Base-by-base conservation (phyloP, 2,329 filamentous ascomycete species). In the Cytospora paraplurivora region DNA sequence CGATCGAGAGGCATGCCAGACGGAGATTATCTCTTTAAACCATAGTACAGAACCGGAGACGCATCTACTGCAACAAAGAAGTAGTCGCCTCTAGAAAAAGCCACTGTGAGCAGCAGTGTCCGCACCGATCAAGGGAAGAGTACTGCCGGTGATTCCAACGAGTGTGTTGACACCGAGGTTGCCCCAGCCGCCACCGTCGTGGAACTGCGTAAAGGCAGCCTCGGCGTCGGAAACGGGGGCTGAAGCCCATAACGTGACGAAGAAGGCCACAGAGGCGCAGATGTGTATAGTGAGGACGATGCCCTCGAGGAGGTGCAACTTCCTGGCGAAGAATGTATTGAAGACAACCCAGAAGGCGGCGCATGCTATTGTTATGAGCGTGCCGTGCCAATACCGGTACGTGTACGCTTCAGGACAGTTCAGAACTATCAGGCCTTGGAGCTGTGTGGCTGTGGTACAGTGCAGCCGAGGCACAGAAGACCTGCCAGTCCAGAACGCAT, bases 401-500 rank as follows among this genome's bases (percentile, higher is more conserved):
- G 66, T 56, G 63, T 78, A 79, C 4, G 67, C 68, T 0, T 54
- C 50, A 5, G 72, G 68, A 53, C 76, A 70, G 56, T 74, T 78
- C 17, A 81, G 64, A 10, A 75, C 71, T 2, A 78, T 65, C 1
- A 82, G 71, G 1, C 78, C 78, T 66, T 82, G 76, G 19, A 82
- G 77, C 53, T 81, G 73, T 4, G 77, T 78, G 4, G 76, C 77
- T 0, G 76, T 72, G 5, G 82, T 70, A 54, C 79, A 81, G 1
- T 27, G 77, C 73, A 0, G 74, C 72, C 3, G 74, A 74, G 0
- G 79, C 77, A 1, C 76, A 72, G 1, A 74, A 73, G 2, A 76
- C 73, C 53, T 81, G 76, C 80, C 80, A 82, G 32, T 77, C 78
- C 0, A 80, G 72, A 0, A 79, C 74, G 5, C 74, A 78, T 66